Evolutionary conservation across 2,329 filamentous ascomycete genomes (phyloP), one percentile per base, ranked within the genome.

Genomic region (Ceratocystis alfenasii): DNA sequence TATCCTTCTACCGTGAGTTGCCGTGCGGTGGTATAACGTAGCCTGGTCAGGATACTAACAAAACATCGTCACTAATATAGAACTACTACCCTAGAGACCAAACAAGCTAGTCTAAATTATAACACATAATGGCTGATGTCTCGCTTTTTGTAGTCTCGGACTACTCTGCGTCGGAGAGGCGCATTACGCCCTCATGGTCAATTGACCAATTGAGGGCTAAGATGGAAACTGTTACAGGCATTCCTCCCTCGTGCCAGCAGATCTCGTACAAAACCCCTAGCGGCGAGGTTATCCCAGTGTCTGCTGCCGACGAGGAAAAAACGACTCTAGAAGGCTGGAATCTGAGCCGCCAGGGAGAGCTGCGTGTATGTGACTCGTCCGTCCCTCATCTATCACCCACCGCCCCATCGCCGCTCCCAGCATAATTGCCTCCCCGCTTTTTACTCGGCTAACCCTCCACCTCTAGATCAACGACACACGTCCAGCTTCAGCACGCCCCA

Each of bases 181-280:
- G 94, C 70, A 86, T 97, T 74, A 93, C 90, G 30, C 93, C 93
- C 15, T 87, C 92, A 70, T 99, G 94, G 94, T 87, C 87, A 68
- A 87, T 99, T 73, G 80, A 82, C 65, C 86, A 90, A 72, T 82
- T 97, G 71, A 96, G 93, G 78, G 77, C 81, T 64, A 95, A 94
- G 75, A 85, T 99, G 63, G 93, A 97, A 76, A 88, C 90, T 68
- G 87, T 97, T 76, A 97, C 93, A 1, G 94, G 94, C 68, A 86
- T 97, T 46, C 93, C 94, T 17, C 89, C 92, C 10, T 82, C 82
- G 36, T 85, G 82, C 68, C 94, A 97, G 75, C 84, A 80, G 69
- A 81, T 99, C 68, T 85, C 80, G 36, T 79, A 96, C 73, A 89
- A 87, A 74, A 78, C 85, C 17, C 79, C 82, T 44, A 76, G 78